Evolutionary conservation across 2,329 filamentous ascomycete species (phyloP).

Genomic region (Neonectria magnoliae): DNA sequence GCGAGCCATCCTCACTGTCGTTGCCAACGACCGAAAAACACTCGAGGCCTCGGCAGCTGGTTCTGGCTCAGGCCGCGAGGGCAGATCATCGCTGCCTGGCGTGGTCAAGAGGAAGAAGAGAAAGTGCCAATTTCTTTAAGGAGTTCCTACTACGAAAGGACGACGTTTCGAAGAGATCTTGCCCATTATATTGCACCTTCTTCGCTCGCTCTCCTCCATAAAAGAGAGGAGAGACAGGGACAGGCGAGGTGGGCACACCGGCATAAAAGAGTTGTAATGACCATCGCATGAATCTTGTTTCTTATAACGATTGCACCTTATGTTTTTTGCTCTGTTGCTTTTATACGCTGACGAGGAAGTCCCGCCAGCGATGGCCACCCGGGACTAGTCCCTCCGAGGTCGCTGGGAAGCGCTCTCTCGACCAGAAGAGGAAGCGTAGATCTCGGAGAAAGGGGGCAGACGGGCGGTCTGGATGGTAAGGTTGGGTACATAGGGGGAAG

Average conservation of each 20-base stretch:
- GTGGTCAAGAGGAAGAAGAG: constrained; percentile 82
- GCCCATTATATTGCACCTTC: constrained; percentile 26
- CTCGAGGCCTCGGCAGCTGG: constrained; percentile 60
- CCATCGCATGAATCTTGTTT: constrained; percentile 51
- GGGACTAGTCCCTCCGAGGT: constrained; percentile 32
- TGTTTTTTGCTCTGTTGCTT: constrained; percentile 27
- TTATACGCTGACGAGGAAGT: constrained; percentile 34
- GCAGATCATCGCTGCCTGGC: constrained; percentile 53
- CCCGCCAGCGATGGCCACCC: constrained; percentile 30
- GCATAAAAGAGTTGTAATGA: constrained; percentile 55
- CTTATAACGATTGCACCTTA: constrained; percentile 48
- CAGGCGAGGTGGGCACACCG: constrained; percentile 33
- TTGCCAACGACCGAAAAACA: constrained; percentile 79
- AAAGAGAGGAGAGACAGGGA: constrained; percentile 28
- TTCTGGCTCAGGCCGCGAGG: constrained; percentile 50
- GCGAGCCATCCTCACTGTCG: constrained; percentile 87
- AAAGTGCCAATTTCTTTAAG: constrained; percentile 81
- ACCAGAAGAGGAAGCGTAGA: constrained; percentile 27
- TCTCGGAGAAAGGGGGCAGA: constrained; percentile 31
- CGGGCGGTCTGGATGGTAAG: constrained; percentile 34
- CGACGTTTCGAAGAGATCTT: constrained; percentile 33
- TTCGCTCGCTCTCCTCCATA: constrained; percentile 29
- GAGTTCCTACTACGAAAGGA: constrained; percentile 22
- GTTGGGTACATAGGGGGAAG: constrained; percentile 37
- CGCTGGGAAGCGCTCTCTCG: constrained; percentile 36